These are phyloP conservation scores for Exutisphaerella laricina DNA, from an alignment of 2,329 filamentous ascomycete genomes.

Conservation along the genomic window DNA sequence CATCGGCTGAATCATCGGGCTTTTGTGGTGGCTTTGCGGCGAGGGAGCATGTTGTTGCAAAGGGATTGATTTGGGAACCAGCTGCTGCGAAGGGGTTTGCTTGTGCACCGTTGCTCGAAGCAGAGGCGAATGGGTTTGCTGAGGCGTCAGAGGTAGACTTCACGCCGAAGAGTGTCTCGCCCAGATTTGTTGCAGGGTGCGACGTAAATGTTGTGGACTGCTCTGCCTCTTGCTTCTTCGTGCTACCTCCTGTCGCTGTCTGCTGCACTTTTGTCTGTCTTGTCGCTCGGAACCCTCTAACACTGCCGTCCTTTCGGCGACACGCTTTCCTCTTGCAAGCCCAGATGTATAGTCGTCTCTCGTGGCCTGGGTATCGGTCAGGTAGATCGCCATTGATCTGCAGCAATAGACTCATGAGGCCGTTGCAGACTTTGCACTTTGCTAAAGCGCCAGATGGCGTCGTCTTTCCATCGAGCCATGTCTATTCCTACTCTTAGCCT, in stretches of 20 bases:
- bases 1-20: slow-evolving; percentile 18
- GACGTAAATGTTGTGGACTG: slow-evolving; percentile 7
- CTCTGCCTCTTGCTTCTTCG: slow-evolving; percentile 24
- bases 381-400: slow-evolving; percentile 90
- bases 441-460: slow-evolving; percentile 71
- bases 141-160: slow-evolving; percentile 37
- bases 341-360: slow-evolving; percentile 82
- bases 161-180: slow-evolving; percentile 65
- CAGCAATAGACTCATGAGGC: slow-evolving; percentile 74
- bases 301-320: slow-evolving; percentile 72
- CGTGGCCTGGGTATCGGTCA: slow-evolving; percentile 77
- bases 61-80: slow-evolving; percentile 39
- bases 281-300: slow-evolving; percentile 68
- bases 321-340: slow-evolving; percentile 73
- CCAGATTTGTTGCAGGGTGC: slow-evolving; percentile 47
- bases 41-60: slow-evolving; percentile 43
- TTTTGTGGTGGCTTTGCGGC: slow-evolving; percentile 42
- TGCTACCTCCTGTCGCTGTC: not conserved
- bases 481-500: slow-evolving; percentile 46
- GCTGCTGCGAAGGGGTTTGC: slow-evolving; percentile 53
- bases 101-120: slow-evolving; percentile 33
- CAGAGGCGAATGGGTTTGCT: slow-evolving; percentile 58
- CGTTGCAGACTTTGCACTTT: slow-evolving; percentile 81
- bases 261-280: slow-evolving; percentile 38
- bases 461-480: slow-evolving; percentile 71